phyloP scores from a whole-genome alignment of 352 stramenopile species.

The Phytophthora ramorum region DNA sequence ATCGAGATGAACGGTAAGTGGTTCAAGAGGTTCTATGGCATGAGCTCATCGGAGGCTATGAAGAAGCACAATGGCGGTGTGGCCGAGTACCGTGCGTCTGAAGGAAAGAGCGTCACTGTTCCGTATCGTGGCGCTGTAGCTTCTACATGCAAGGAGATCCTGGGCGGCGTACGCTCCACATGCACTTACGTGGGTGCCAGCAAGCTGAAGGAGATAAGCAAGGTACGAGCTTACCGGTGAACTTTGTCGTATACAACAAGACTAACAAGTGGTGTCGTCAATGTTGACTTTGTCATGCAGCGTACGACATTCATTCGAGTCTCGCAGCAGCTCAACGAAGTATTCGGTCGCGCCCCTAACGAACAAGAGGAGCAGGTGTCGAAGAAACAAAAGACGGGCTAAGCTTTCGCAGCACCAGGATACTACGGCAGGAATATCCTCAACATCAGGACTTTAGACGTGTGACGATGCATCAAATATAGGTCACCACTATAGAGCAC shows the following conservation, averaged over 20 bases:
- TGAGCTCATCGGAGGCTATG: conserved; percentile 93
- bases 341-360: conserved; percentile 87
- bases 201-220: conserved; percentile 92
- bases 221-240: conserved; percentile 44
- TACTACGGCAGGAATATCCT: neutral
- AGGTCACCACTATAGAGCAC: neutral
- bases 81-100: conserved; percentile 90
- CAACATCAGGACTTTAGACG: neutral
- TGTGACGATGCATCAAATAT: neutral
- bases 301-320: conserved; percentile 94
- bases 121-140: conserved; percentile 85
- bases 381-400: conserved; percentile 73
- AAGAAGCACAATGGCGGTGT: conserved; percentile 92
- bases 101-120: conserved; percentile 93
- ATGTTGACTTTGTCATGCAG: conserved; percentile 28
- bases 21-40: conserved; percentile 94
- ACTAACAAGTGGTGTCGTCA: neutral
- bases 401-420: neutral
- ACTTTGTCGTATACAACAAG: neutral
- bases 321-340: conserved; percentile 93
- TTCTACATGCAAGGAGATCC: conserved; percentile 88
- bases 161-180: conserved; percentile 92
- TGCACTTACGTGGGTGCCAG: conserved; percentile 94
- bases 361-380: conserved; percentile 68
- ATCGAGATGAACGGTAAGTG: conserved; percentile 71